Evolutionary conservation across 805 yeast genomes (phyloP).

Genomic region (Lipomyces spencermartinsiae): DNA sequence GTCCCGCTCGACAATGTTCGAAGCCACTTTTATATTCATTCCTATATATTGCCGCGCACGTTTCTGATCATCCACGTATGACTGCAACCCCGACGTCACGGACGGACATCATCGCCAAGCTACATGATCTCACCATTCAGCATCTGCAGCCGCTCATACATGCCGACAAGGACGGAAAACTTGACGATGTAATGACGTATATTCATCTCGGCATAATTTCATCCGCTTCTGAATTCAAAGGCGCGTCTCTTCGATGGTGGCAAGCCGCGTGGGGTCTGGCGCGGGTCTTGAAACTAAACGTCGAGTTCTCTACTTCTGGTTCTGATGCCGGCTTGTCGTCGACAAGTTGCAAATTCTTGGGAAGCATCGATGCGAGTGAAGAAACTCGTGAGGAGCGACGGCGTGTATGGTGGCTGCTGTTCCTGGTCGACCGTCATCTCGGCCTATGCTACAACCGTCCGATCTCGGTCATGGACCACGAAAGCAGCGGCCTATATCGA

Average conservation of each 20-base stretch:
- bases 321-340: constrained; percentile 19
- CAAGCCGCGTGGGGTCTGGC: constrained; percentile 45
- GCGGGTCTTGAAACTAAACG: constrained; percentile 44
- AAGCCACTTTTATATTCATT: constrained; percentile 42
- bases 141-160: constrained; percentile 41
- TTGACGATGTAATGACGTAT: constrained; percentile 46
- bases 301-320: constrained; percentile 37
- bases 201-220: constrained; percentile 45
- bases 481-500: constrained; percentile 43
- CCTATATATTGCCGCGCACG: constrained; percentile 45
- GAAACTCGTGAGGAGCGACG: constrained; percentile 50
- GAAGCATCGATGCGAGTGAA: constrained; percentile 28
- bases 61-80: constrained; percentile 43
- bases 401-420: constrained; percentile 53
- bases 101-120: constrained; percentile 37
- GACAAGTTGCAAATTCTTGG: not conserved
- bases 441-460: constrained; percentile 50
- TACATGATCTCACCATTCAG: constrained; percentile 40
- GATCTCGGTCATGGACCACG: constrained; percentile 46
- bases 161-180: constrained; percentile 39
- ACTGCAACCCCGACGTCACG: constrained; percentile 44
- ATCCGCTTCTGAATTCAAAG: constrained; percentile 46
- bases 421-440: constrained; percentile 50
- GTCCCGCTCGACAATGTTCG: constrained; percentile 38
- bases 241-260: constrained; percentile 46